These are phyloP conservation scores for Alopecurus myosuroides DNA, from an alignment of 176 grass and related monocot species.

Conservation along the genomic window DNA sequence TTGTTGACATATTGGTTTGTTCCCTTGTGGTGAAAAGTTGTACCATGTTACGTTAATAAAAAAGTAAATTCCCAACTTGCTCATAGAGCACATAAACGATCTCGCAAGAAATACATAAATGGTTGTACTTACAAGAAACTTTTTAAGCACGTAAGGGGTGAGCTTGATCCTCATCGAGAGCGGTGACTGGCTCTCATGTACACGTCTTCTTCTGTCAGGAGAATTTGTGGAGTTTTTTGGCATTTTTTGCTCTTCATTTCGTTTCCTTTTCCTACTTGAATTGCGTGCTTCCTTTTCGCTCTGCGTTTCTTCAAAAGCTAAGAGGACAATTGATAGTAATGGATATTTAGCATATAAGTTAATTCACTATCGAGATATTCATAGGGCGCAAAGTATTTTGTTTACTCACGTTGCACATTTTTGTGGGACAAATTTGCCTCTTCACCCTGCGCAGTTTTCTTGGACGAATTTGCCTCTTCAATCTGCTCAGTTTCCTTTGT, in stretches of 20 bases:
- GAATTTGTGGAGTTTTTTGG: neutral
- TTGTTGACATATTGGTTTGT: neutral
- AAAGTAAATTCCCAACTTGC: neutral
- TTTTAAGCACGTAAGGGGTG: neutral
- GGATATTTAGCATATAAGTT: neutral
- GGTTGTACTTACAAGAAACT: neutral
- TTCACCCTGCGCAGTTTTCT: neutral
- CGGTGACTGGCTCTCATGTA: neutral
- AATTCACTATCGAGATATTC: neutral
- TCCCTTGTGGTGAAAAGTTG: neutral
- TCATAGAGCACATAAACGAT: neutral
- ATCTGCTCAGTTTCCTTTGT: no score
- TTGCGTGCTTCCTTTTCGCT: neutral
- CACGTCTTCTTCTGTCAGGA: neutral
- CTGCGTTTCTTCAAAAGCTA: neutral
- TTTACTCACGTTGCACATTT: neutral
- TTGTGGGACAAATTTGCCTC: neutral
- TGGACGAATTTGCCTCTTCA: no score
- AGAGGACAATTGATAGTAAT: neutral
- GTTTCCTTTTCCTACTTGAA: neutral
- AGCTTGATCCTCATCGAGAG: conserved; percentile 13
- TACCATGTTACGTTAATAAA: no score
- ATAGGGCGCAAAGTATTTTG: neutral
- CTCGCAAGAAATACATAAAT: neutral
- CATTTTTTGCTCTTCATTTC: neutral